phyloP scores from a whole-genome alignment of 352 stramenopile species.

The Phytophthora sp. region DNA sequence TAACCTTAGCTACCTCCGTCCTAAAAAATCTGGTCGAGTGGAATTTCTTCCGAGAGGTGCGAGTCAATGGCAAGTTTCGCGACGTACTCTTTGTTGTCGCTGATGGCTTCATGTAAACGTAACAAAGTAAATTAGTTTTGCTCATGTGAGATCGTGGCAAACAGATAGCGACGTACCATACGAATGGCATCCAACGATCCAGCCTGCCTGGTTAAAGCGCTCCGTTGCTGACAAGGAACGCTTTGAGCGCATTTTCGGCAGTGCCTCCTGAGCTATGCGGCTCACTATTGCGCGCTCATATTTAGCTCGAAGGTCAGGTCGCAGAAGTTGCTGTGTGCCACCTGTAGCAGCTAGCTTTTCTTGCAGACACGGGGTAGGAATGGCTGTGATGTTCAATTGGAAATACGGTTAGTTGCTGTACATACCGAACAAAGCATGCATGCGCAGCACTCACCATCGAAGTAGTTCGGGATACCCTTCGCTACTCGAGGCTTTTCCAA shows the following conservation, averaged over 20 bases:
- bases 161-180: too few relatives aligned
- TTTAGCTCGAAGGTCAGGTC: constrained; percentile 45
- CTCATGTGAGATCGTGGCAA: too few relatives aligned
- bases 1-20: not conserved
- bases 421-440: not conserved
- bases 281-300: constrained; percentile 52
- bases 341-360: constrained; percentile 51
- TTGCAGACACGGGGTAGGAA: constrained; percentile 60
- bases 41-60: constrained; percentile 63
- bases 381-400: constrained; percentile 32
- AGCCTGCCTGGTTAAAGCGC: constrained; percentile 56
- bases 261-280: constrained; percentile 20
- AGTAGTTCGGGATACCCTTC: constrained; percentile 85
- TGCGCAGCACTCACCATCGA: constrained; percentile 52
- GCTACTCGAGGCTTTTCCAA: constrained; percentile 61
- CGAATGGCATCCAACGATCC: constrained; percentile 75
- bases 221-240: constrained; percentile 50
- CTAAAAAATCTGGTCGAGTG: constrained; percentile 72
- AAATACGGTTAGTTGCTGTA: constrained; percentile 4
- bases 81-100: constrained; percentile 85
- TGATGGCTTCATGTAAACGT: constrained; percentile 51
- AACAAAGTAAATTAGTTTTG: not conserved
- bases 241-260: constrained; percentile 20
- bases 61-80: constrained; percentile 80
- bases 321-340: constrained; percentile 30